phyloP scores from a whole-genome alignment of 2,329 filamentous ascomycete species.

The Phaeosphaeriaceae sp. region DNA sequence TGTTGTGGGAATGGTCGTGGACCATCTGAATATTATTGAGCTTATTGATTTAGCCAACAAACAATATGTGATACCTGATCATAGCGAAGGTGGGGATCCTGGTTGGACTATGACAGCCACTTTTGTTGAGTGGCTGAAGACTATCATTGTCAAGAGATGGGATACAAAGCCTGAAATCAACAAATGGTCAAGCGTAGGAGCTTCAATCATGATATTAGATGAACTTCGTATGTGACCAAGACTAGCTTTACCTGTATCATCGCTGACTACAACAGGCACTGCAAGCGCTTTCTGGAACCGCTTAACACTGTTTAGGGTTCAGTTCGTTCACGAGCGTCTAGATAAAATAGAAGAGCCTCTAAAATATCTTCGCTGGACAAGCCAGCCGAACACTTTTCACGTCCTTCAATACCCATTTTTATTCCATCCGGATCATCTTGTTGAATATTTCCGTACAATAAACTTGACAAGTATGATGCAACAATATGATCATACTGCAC shows the following conservation, averaged over 20 bases:
- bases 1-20: slow-evolving; percentile 27
- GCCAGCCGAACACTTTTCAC: slow-evolving; percentile 70
- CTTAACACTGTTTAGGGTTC: slow-evolving; percentile 71
- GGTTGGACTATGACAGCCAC: slow-evolving; percentile 46
- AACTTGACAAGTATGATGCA: slow-evolving; percentile 88
- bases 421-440: slow-evolving; percentile 73
- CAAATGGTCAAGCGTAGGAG: slow-evolving; percentile 74
- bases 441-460: slow-evolving; percentile 85
- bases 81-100: slow-evolving; percentile 30
- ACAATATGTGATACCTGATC: slow-evolving; percentile 20
- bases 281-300: slow-evolving; percentile 48
- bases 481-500: slow-evolving; percentile 64
- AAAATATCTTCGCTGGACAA: slow-evolving; percentile 70
- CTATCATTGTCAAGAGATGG: slow-evolving; percentile 80
- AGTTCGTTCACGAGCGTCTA: slow-evolving; percentile 76
- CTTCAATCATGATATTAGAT: slow-evolving; percentile 75
- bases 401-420: slow-evolving; percentile 82
- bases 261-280: slow-evolving; percentile 31
- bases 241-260: rapidly evolving
- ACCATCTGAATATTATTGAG: slow-evolving; percentile 36
- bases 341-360: slow-evolving; percentile 75
- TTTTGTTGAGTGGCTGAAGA: slow-evolving; percentile 72
- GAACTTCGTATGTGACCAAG: slow-evolving; percentile 64
- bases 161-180: slow-evolving; percentile 74
- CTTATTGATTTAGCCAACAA: slow-evolving; percentile 27